These are phyloP conservation scores for Hanseniaspora lachancei DNA, from an alignment of 805 yeast genomes.

Conservation along the genomic window DNA sequence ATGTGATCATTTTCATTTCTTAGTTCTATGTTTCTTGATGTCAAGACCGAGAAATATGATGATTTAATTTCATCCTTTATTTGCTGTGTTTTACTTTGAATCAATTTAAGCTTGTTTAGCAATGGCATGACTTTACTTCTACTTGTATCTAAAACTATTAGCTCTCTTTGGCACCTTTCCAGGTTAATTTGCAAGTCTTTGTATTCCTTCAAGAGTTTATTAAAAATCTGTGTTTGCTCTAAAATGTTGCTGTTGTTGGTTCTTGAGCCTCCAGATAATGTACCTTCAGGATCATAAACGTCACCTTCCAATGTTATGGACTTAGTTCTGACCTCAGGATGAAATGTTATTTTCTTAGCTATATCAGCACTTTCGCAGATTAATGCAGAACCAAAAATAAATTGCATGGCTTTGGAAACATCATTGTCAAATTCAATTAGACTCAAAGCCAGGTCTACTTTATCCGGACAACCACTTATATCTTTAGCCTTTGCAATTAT, in stretches of 20 bases:
- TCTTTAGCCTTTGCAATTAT: slow-evolving; percentile 51
- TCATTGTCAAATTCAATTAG: slow-evolving; percentile 62
- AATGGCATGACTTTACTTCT: slow-evolving; percentile 40
- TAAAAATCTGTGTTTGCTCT: slow-evolving; percentile 52
- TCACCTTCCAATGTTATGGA: slow-evolving; percentile 90
- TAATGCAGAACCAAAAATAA: slow-evolving; percentile 80
- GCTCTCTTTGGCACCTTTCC: slow-evolving; percentile 27
- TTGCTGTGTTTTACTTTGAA: slow-evolving; percentile 45
- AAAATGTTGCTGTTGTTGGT: slow-evolving; percentile 42
- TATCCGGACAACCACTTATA: slow-evolving; percentile 48
- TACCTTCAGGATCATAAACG: slow-evolving; percentile 89
- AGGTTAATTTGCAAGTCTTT: slow-evolving; percentile 34
- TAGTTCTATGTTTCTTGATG: slow-evolving; percentile 37
- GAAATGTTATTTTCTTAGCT: slow-evolving; percentile 78
- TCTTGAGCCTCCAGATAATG: slow-evolving; percentile 88
- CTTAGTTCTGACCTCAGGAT: slow-evolving; percentile 64
- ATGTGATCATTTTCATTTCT: slow-evolving; percentile 35
- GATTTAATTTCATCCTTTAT: slow-evolving; percentile 42
- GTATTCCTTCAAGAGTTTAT: slow-evolving; percentile 32
- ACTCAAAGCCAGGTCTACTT: slow-evolving; percentile 81
- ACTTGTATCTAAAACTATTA: slow-evolving; percentile 33
- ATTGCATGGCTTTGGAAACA: slow-evolving; percentile 72
- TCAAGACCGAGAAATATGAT: slow-evolving; percentile 44
- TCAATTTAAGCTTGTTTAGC: slow-evolving; percentile 46
- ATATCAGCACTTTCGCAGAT: slow-evolving; percentile 78